A percentile compares a stretch with the other conserved stretches of the same genome.
Evolutionary conservation across 106 monocot species (phyloP).

Genomic region (Dioscorea zingiberensis): DNA sequence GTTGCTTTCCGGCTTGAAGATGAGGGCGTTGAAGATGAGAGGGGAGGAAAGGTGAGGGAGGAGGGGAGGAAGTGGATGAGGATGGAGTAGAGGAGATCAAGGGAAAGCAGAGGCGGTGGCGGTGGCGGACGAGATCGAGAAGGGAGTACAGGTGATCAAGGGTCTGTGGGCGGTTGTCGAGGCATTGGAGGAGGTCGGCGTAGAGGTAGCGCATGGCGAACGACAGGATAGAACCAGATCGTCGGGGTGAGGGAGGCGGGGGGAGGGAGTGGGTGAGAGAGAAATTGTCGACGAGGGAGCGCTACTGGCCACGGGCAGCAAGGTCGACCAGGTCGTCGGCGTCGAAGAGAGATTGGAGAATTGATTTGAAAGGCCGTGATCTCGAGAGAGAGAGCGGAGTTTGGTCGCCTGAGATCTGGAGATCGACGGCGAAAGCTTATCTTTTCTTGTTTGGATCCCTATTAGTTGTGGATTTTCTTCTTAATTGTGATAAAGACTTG

Average conservation of each 20-base stretch:
- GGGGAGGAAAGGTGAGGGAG: too few species aligned
- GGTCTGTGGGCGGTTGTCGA: slow-evolving; percentile 47
- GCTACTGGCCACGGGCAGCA: slow-evolving; percentile 57
- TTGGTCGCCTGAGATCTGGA: too few species aligned
- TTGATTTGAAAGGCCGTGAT: too few species aligned
- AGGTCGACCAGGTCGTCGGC: slow-evolving; percentile 44
- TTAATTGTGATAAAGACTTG: too few species aligned
- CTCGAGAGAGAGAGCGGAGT: slow-evolving; percentile 15
- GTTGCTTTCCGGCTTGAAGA: too few species aligned
- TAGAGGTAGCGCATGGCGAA: slow-evolving; percentile 67
- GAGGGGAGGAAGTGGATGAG: too few species aligned
- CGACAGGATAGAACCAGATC: slow-evolving; percentile 67
- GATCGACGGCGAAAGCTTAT: too few species aligned
- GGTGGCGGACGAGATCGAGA: slow-evolving; percentile 42
- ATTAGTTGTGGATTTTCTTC: too few species aligned
- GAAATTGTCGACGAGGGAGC: slow-evolving; percentile 49
- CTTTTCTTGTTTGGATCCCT: too few species aligned
- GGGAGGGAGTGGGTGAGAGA: slow-evolving; percentile 29
- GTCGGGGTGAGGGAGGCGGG: slow-evolving; percentile 67
- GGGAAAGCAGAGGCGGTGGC: not conserved
- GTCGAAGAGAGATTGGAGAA: slow-evolving; percentile 39
- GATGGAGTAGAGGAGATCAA: too few species aligned
- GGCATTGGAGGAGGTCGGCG: slow-evolving; percentile 68
- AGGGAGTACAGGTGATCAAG: slow-evolving; percentile 78
- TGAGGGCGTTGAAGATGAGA: too few species aligned